phyloP scores from a whole-genome alignment of 371 early-diverging fungal genomes.

The Blakeslea trispora region DNA sequence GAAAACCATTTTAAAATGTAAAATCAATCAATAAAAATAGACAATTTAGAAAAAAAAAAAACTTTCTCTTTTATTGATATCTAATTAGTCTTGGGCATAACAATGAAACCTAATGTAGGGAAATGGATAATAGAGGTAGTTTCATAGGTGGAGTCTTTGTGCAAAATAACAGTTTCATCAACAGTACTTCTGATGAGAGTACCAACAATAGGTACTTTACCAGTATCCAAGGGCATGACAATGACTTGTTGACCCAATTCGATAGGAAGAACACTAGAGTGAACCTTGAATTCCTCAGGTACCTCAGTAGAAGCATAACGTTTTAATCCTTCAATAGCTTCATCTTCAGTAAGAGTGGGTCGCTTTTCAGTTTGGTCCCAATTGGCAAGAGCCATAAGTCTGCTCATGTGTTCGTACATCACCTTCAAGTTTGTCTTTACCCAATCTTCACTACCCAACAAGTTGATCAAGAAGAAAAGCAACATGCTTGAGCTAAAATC shows the following conservation, averaged over 20 bases:
- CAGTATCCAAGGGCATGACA: constrained; percentile 54
- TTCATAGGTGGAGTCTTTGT: constrained; percentile 17
- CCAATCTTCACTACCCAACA: constrained; percentile 15
- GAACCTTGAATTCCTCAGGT: constrained; percentile 3
- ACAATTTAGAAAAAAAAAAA: no score
- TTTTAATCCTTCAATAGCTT: constrained; percentile 19
- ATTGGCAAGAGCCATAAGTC: constrained; percentile 22
- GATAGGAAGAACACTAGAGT: constrained; percentile 21
- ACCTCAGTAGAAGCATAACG: constrained; percentile 7
- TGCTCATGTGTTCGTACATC: constrained; percentile 32
- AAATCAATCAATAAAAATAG: neutral
- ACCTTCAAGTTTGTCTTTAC: constrained; percentile 9
- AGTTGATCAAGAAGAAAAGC: constrained; percentile 5
- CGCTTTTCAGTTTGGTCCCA: constrained; percentile 17
- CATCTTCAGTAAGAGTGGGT: constrained; percentile 8
- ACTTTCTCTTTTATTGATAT: no score
- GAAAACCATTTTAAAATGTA: constrained; percentile 18
- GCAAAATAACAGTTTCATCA: constrained; percentile 36
- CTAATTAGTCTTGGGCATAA: constrained; percentile 4
- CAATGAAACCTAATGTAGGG: constrained; percentile 18
- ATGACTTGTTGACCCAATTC: constrained; percentile 43
- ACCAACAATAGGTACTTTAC: constrained; percentile 47
- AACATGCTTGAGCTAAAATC: constrained; percentile 19
- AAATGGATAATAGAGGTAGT: constrained; percentile 20
- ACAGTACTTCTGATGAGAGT: constrained; percentile 33